phyloP scores from a whole-genome alignment of 176 grass and related monocot species.

The Tillandsia fasciculata region DNA sequence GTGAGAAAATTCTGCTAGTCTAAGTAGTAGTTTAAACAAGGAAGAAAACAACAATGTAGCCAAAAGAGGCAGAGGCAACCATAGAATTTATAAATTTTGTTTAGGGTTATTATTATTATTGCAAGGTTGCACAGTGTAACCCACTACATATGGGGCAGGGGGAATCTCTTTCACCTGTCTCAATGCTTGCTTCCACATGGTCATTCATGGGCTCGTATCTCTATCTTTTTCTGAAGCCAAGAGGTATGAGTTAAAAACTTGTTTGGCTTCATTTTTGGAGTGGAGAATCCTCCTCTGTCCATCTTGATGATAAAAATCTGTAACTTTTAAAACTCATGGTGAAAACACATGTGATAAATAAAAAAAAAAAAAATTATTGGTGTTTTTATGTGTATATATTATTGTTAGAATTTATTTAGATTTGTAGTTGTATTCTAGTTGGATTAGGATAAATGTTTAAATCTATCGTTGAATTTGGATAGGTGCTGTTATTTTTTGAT shows the following conservation, averaged over 20 bases:
- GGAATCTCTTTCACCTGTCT: constrained; percentile 41
- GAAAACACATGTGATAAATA: too few species aligned
- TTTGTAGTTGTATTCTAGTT: too few species aligned
- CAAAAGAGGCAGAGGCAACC: background rate
- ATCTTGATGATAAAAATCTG: too few species aligned
- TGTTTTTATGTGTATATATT: too few species aligned
- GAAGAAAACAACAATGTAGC: background rate
- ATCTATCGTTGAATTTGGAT: too few species aligned
- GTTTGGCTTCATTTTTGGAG: background rate
- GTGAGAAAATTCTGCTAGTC: background rate
- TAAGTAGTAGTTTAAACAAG: background rate
- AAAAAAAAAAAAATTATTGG: too few species aligned
- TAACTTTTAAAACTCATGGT: too few species aligned
- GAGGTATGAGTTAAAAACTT: background rate
- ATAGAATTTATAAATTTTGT: too few species aligned
- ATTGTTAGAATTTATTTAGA: too few species aligned
- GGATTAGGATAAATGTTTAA: too few species aligned
- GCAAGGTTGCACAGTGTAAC: constrained; percentile 21
- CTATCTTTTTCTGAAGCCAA: background rate
- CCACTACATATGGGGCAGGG: constrained; percentile 10
- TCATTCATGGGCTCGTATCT: constrained; percentile 7
- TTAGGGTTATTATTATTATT: constrained; percentile 16
- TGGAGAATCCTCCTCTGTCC: background rate
- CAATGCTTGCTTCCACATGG: constrained; percentile 26
- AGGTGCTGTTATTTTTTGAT: too few species aligned